phyloP scores from a whole-genome alignment of 2,329 filamentous ascomycete genomes.

The Colletotrichum sp. region DNA sequence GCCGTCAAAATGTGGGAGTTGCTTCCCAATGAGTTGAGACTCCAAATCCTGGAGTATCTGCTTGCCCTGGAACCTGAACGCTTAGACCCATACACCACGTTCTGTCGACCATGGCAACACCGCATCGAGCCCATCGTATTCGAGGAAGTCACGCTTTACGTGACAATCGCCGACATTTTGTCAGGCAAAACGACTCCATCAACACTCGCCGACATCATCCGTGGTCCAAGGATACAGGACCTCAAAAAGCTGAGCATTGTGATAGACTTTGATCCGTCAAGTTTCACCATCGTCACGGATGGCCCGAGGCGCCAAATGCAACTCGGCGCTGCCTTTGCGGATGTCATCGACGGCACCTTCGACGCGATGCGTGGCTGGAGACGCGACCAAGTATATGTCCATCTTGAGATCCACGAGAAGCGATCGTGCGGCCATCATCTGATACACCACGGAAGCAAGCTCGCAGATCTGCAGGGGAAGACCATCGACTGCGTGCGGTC shows the following conservation, averaged over 20 bases:
- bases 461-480: not conserved
- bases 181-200: not conserved
- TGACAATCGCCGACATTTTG: not conserved
- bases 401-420: not conserved
- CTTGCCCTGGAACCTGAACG: not conserved
- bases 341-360: not conserved
- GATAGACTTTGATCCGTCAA: not conserved
- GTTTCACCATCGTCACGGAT: not conserved
- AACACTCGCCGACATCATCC: not conserved
- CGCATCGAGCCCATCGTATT: not conserved
- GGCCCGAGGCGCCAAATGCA: not conserved
- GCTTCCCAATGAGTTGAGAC: not conserved
- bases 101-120: not conserved
- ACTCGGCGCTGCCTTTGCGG: not conserved
- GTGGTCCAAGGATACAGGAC: not conserved
- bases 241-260: not conserved
- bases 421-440: not conserved
- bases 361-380: not conserved
- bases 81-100: fast-evolving
- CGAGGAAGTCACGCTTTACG: not conserved
- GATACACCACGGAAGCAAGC: not conserved
- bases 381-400: not conserved
- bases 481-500: not conserved
- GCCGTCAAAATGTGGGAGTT: not conserved
- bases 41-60: not conserved